Base-by-base conservation (phyloP, 2,329 filamentous ascomycete genomes). In the Ceratocystis diversiconidia region DNA sequence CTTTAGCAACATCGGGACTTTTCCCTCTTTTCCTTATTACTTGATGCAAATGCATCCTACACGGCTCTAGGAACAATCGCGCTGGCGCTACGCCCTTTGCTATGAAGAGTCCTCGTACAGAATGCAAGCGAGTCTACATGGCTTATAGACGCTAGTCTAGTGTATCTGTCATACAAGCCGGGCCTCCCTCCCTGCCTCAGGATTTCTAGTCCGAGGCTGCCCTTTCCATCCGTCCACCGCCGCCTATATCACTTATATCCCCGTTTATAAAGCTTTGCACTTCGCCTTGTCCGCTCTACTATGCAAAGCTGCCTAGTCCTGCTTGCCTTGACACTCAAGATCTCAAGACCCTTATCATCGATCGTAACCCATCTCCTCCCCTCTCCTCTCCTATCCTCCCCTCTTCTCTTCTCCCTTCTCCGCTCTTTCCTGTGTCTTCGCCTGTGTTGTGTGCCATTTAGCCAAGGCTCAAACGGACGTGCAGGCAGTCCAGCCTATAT, bases 31-130 rank as follows among this genome's bases (percentile, higher is more conserved):
- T 30, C 50, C 25, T 55, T 59, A 59, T 59, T 59, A 59, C 52
- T 32, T 59, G 52, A 59, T 32, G 28, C 52, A 59, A 59, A 32
- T n/a, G 32, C 52, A 32, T 59, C 52, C 52, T 57, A 17, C 52
- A 25, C 52, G 28, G 52, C 52, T 59, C 32, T 17, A n/a, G 52
- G 25, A 59, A 19, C 52, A 25, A 19, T 32, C 12, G 17, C 25
- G 52, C 25, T 30, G 52, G 52, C 28, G 52, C 25, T 57, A 57
- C 28, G 52, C 28, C 28, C 52, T 59, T 59, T 12, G 28, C 28
- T 59, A 15, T n/a, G 15, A 59, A 8, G n/a, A 30, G 28, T 32
- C 52, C 52, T 28, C 15, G 52, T 28, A 32, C 15, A 59, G 5
- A 25, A 5, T 5, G 25, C 28, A 17, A 30, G 12, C 28, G 2